Evolutionary conservation across 345 rosid genomes (phyloP).

Genomic region (Bruguiera sexangula): DNA sequence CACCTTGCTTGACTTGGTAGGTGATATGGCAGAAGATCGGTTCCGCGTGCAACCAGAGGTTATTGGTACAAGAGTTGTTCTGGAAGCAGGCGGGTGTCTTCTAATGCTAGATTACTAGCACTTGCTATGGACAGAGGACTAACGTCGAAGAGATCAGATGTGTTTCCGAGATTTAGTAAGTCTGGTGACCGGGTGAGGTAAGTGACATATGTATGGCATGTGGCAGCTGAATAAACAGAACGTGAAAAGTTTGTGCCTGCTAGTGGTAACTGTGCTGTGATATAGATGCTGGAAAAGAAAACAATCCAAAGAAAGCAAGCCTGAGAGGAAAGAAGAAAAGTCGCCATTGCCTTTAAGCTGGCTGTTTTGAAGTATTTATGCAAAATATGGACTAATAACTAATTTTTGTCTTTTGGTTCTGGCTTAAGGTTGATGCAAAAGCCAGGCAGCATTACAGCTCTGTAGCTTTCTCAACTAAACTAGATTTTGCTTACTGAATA

Average conservation of each 20-base stretch:
- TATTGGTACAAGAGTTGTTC: slow-evolving; percentile 53
- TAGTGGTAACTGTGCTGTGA: slow-evolving; percentile 29
- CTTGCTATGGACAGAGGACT: slow-evolving; percentile 31
- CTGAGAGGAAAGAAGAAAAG: slow-evolving; percentile 16
- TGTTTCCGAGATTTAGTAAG: slow-evolving; percentile 43
- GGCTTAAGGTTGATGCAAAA: slow-evolving; percentile 20
- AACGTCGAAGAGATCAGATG: slow-evolving; percentile 44
- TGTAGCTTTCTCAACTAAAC: slow-evolving; percentile 21
- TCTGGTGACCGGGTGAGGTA: slow-evolving; percentile 39
- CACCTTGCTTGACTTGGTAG: slow-evolving; percentile 48
- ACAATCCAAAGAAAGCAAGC: slow-evolving; percentile 23
- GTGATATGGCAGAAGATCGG: slow-evolving; percentile 44
- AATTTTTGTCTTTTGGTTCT: not conserved
- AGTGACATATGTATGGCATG: slow-evolving; percentile 40
- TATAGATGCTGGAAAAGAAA: slow-evolving; percentile 11
- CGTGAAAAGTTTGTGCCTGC: slow-evolving; percentile 41
- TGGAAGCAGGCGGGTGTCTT: slow-evolving; percentile 35
- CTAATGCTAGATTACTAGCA: slow-evolving; percentile 49
- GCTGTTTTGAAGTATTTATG: not conserved
- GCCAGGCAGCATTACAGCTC: slow-evolving; percentile 11
- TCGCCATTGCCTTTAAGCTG: slow-evolving; percentile 35
- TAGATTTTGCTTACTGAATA: slow-evolving; percentile 17
- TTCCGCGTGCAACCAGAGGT: slow-evolving; percentile 51
- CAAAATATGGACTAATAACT: slow-evolving; percentile 3
- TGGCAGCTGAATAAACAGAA: slow-evolving; percentile 12